A percentile compares a stretch with the other conserved stretches of the same genome.
Conservation (phyloP, 208 protist species). For the Acanthamoeba culbertsoni region DNA sequence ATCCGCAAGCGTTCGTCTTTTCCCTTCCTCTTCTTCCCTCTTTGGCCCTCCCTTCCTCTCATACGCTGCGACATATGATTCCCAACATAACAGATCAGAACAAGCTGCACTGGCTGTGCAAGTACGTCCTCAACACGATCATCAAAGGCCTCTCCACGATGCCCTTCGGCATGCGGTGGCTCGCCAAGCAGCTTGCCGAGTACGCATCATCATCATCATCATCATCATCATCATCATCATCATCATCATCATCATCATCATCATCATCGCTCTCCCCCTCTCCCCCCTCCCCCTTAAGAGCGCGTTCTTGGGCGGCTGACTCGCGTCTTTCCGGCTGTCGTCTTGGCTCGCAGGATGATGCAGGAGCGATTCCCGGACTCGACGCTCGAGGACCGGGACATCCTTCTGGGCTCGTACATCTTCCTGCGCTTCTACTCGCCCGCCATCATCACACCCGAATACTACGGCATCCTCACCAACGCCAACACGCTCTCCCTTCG, state of each 20-base stretch:
- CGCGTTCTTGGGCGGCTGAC: too few relatives aligned
- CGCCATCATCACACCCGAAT: slow-evolving; percentile 43
- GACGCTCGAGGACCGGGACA: slow-evolving; percentile 22
- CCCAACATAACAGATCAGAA: slow-evolving; percentile 1
- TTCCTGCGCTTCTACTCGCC: slow-evolving; percentile 56
- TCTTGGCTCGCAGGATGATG: not conserved
- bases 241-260: not conserved
- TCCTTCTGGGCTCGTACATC: slow-evolving; percentile 22
- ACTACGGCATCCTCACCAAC: slow-evolving; percentile 39
- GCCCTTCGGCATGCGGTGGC: slow-evolving; percentile 53
- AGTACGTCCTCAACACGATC: slow-evolving; percentile 37
- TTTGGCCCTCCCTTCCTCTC: not conserved
- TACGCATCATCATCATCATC: not conserved
- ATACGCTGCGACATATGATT: not conserved
- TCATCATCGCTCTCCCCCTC: too few relatives aligned
- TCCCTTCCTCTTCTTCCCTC: not conserved
- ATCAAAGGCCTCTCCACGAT: slow-evolving; percentile 38
- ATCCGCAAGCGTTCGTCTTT: not conserved
- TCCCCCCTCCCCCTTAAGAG: too few relatives aligned
- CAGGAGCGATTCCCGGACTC: not conserved
- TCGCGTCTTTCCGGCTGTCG: not conserved
- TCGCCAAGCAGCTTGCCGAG: slow-evolving; percentile 42
- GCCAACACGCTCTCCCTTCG: slow-evolving; percentile 12
- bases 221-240: not conserved
- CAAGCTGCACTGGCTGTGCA: slow-evolving; percentile 22